Base-by-base conservation (phyloP, 305 asterid species). In the Solanum aculeatissimum region DNA sequence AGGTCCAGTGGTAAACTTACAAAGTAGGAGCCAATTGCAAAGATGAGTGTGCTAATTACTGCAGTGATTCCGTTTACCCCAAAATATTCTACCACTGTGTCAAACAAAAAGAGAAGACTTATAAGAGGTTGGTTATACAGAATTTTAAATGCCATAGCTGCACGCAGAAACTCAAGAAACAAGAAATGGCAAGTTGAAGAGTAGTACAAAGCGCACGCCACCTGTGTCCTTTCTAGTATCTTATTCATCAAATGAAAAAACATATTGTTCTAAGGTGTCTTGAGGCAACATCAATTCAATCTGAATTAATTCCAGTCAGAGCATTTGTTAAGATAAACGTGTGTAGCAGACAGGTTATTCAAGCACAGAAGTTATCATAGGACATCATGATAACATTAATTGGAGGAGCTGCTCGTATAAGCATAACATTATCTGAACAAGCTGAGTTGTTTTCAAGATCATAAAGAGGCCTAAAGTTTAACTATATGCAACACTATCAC, bases 11-110 rank as follows among this genome's bases (percentile, higher is more conserved):
- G 63, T 82, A 79, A 74, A 88, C 97, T 93, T 92, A 95, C 99
- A 66, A 95, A 87, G 85, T 94, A 95, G 72, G 92, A 89, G 81
- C 96, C 98, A 68, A 87, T 25, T 69, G 63, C 82, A 43, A 91
- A 85, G 87, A 90, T 35, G 69, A 90, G 53, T 54, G 91, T 92
- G 15, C 95, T 83, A 27, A 94, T 77, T 35, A 90, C 83, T 84
- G 91, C 23, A 70, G 98, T 91, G 72, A 89, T 62, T 75, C 85
- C 91, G 72, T 91, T 94, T 47, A 92, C 45, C 43, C 97, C 95
- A 80, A 86, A 88, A 87, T 86, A 75, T 87, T 92, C 93, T 19
- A 91, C 86, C 91, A 91, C 99, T 95, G 93, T 89, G 62, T 49
- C 45, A 16, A 49, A 49, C 45, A 51, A 51, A 51, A 77, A 51